Conservation (phyloP, 2,329 filamentous ascomycete genomes). For the Leptographium procerum region DNA sequence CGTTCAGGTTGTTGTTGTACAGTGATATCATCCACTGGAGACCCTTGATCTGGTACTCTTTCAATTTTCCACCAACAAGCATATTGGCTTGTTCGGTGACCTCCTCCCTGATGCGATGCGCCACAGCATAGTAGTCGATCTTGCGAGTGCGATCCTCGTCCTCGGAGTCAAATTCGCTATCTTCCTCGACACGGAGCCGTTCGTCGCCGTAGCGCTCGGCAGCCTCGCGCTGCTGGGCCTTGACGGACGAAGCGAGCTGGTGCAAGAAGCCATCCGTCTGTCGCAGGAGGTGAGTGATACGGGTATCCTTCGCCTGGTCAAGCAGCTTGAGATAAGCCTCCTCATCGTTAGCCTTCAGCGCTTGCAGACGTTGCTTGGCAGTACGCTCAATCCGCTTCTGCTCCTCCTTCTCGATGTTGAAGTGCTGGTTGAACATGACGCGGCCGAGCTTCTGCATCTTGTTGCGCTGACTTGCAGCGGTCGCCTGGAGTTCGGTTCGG, state of each 20-base stretch:
- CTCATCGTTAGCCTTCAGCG: constrained; percentile 97
- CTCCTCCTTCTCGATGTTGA: constrained; percentile 97
- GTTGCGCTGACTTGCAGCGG: constrained; percentile 53
- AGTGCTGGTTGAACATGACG: constrained; percentile 80
- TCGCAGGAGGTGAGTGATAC: constrained; percentile 92
- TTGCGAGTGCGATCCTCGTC: constrained; percentile 63
- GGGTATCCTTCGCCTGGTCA: constrained; percentile 96
- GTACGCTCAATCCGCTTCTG: constrained; percentile 97
- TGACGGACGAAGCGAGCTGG: constrained; percentile 88
- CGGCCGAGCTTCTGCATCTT: constrained; percentile 80
- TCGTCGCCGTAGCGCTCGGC: constrained; percentile 67
- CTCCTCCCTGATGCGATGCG: constrained; percentile 90
- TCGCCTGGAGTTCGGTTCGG: constrained; percentile 62
- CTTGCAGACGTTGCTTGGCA: constrained; percentile 98
- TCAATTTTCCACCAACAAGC: constrained; percentile 81
- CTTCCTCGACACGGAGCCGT: constrained; percentile 41
- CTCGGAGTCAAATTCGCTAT: constrained; percentile 55
- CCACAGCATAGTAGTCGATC: constrained; percentile 98
- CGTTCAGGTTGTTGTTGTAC: constrained; percentile 99
- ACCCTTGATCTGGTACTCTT: constrained; percentile 98
- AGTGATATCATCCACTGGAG: constrained; percentile 99
- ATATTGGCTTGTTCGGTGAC: constrained; percentile 73
- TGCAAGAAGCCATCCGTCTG: constrained; percentile 97
- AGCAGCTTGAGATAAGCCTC: constrained; percentile 97
- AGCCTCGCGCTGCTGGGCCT: constrained; percentile 79